phyloP scores from a whole-genome alignment of 2,329 filamentous ascomycete species.

The Pseudofabraea citricarpa region DNA sequence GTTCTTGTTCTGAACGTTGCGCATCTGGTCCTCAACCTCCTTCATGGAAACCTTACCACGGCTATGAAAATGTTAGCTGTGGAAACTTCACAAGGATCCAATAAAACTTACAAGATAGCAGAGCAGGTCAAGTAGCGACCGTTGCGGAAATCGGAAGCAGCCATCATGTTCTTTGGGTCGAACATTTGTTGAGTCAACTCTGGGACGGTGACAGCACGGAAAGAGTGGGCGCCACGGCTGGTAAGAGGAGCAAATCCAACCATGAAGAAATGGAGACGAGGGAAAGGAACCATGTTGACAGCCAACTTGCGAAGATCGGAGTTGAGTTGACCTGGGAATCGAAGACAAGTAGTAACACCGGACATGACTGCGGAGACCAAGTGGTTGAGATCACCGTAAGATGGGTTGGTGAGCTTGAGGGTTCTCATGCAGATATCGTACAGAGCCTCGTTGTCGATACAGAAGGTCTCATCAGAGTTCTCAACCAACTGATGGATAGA shows the following conservation, averaged over 20 bases:
- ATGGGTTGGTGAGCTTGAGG: slow-evolving; percentile 96
- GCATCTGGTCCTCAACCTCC: slow-evolving; percentile 99
- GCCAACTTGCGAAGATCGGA: slow-evolving; percentile 99
- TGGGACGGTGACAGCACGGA: slow-evolving; percentile 95
- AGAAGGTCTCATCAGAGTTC: slow-evolving; percentile 99
- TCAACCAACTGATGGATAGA: slow-evolving; percentile 98
- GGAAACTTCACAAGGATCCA: slow-evolving; percentile 4
- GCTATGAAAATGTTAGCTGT: slow-evolving; percentile 42
- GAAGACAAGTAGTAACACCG: slow-evolving; percentile 95
- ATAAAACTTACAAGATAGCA: slow-evolving; percentile 70
- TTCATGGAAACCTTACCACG: slow-evolving; percentile 99
- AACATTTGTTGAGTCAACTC: slow-evolving; percentile 99
- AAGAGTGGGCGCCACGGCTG: slow-evolving; percentile 84
- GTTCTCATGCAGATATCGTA: slow-evolving; percentile 99
- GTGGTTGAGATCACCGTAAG: slow-evolving; percentile 99
- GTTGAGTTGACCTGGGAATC: slow-evolving; percentile 99
- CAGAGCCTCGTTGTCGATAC: slow-evolving; percentile 99
- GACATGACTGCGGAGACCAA: slow-evolving; percentile 99
- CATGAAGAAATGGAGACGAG: slow-evolving; percentile 99
- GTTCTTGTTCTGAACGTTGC: slow-evolving; percentile 99
- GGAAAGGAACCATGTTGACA: slow-evolving; percentile 99
- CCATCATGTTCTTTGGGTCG: slow-evolving; percentile 99
- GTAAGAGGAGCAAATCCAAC: slow-evolving; percentile 98
- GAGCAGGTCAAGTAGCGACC: slow-evolving; percentile 99
- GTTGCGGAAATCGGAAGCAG: slow-evolving; percentile 99